A percentile compares a stretch with the other conserved stretches of the same genome.
phyloP scores from a whole-genome alignment of 2,329 filamentous ascomycete species.

The Epichloe sp. region DNA sequence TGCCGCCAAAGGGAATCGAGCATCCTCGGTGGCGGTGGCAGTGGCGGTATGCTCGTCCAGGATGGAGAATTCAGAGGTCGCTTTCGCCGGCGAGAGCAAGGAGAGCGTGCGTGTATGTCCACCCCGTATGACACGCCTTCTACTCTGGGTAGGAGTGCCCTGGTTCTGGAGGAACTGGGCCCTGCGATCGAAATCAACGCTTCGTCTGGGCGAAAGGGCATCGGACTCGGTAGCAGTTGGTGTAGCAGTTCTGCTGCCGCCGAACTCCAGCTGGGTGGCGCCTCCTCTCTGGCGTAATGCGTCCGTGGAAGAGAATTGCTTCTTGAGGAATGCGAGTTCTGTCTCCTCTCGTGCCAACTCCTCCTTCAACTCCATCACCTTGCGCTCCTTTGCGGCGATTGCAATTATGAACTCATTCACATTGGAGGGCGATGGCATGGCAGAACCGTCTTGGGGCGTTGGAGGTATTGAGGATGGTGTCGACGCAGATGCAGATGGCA shows the following conservation, averaged over 20 bases:
- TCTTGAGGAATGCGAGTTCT: slow-evolving; percentile 66
- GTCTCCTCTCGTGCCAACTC: slow-evolving; percentile 74
- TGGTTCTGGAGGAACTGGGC: slow-evolving; percentile 49
- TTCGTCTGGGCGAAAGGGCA: slow-evolving; percentile 24
- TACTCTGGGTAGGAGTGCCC: slow-evolving; percentile 26
- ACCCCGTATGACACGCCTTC: slow-evolving; percentile 55
- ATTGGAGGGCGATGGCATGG: slow-evolving; percentile 34
- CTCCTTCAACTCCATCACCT: slow-evolving; percentile 80
- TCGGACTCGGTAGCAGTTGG: slow-evolving; percentile 14
- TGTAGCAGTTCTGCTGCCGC: slow-evolving; percentile 1
- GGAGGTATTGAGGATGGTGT: slow-evolving; percentile 30
- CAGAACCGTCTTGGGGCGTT: slow-evolving; percentile 35
- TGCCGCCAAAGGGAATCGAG: slow-evolving; percentile 14
- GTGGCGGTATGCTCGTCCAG: slow-evolving; percentile 24
- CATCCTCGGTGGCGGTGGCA: slow-evolving; percentile 12
- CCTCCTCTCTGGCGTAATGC: slow-evolving; percentile 58
- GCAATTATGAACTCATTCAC: slow-evolving; percentile 67
- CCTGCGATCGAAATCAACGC: slow-evolving; percentile 57
- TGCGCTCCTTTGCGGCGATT: slow-evolving; percentile 82
- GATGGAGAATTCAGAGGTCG: slow-evolving; percentile 28
- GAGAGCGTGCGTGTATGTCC: slow-evolving; percentile 57
- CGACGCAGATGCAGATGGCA: slow-evolving; percentile 26
- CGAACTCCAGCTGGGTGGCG: slow-evolving; percentile 2
- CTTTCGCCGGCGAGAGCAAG: slow-evolving; percentile 58
- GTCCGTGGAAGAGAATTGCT: slow-evolving; percentile 69